Conservation (phyloP, 306 rosid genomes). For the Coriaria nepalensis region DNA sequence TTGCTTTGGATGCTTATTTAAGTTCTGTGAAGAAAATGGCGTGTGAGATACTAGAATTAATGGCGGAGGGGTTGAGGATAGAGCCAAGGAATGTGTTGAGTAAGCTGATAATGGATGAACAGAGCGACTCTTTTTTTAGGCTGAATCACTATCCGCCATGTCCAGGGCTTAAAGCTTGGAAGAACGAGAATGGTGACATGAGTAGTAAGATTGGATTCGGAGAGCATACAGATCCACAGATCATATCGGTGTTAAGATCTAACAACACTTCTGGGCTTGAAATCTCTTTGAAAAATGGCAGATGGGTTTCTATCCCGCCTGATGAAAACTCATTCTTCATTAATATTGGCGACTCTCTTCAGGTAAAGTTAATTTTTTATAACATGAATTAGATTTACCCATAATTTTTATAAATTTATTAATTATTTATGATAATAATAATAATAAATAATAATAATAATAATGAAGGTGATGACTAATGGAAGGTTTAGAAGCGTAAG, state of each 20-base stretch:
- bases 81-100: constrained; percentile 52
- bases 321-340: constrained; percentile 82
- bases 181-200: constrained; percentile 4
- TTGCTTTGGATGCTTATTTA: constrained; percentile 45
- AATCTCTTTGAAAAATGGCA: constrained; percentile 59
- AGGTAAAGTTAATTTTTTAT: constrained; percentile 41
- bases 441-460: too few relatives aligned
- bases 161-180: constrained; percentile 32
- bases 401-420: too few relatives aligned
- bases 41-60: constrained; percentile 65
- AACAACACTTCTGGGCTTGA: constrained; percentile 90
- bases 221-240: constrained; percentile 97
- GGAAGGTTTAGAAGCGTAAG: constrained; percentile 75
- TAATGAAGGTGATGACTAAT: constrained; percentile 94
- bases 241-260: constrained; percentile 79
- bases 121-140: constrained; percentile 80
- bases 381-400: too few relatives aligned
- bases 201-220: constrained; percentile 77
- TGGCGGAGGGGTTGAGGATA: constrained; percentile 87
- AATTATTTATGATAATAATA: too few relatives aligned
- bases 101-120: constrained; percentile 63
- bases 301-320: constrained; percentile 83
- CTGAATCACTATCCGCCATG: constrained; percentile 89
- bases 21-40: constrained; percentile 56
- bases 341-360: constrained; percentile 91